Percentiles rank a stretch among this genome's conserved stretches.
Evolutionary conservation across 2,329 filamentous ascomycete species (phyloP).

Genomic region (Diaporthe nobilis): DNA sequence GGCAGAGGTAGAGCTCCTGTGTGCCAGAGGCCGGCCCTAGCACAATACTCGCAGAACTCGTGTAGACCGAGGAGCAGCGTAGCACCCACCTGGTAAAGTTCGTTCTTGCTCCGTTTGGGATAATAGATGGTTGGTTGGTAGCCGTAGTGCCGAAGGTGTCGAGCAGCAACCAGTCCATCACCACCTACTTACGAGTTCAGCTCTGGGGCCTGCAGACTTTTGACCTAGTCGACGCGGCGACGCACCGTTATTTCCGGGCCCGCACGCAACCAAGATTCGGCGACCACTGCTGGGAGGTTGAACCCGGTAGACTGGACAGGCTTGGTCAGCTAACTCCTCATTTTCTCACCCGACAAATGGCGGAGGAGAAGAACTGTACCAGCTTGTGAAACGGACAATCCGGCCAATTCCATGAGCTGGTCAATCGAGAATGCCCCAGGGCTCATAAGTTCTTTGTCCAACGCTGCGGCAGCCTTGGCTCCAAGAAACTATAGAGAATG

Average conservation of each 20-base stretch:
- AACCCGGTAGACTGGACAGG: constrained; percentile 80
- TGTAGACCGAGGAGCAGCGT: neutral
- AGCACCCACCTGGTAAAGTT: constrained; percentile 81
- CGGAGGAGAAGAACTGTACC: constrained; percentile 62
- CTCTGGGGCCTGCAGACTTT: constrained; percentile 31
- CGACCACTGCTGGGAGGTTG: constrained; percentile 82
- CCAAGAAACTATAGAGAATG: constrained; percentile 77
- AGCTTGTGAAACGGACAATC: constrained; percentile 91
- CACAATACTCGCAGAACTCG: neutral
- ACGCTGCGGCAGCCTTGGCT: constrained; percentile 86
- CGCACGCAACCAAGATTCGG: constrained; percentile 88
- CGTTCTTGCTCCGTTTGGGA: constrained; percentile 91
- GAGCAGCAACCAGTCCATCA: constrained; percentile 93
- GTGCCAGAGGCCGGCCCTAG: neutral
- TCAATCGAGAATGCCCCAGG: constrained; percentile 90
- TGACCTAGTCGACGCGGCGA: neutral
- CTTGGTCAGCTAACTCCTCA: neutral
- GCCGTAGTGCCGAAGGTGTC: constrained; percentile 92
- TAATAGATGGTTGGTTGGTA: constrained; percentile 93
- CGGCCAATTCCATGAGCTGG: constrained; percentile 97
- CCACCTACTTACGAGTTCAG: constrained; percentile 73
- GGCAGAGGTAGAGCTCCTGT: neutral
- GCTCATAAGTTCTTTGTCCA: constrained; percentile 96
- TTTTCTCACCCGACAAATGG: neutral
- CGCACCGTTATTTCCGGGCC: constrained; percentile 81